A percentile compares a stretch with the other conserved stretches of the same genome.
Evolutionary conservation across 73 alveolate species (phyloP).

Genomic region (Uronychia binucleata): DNA sequence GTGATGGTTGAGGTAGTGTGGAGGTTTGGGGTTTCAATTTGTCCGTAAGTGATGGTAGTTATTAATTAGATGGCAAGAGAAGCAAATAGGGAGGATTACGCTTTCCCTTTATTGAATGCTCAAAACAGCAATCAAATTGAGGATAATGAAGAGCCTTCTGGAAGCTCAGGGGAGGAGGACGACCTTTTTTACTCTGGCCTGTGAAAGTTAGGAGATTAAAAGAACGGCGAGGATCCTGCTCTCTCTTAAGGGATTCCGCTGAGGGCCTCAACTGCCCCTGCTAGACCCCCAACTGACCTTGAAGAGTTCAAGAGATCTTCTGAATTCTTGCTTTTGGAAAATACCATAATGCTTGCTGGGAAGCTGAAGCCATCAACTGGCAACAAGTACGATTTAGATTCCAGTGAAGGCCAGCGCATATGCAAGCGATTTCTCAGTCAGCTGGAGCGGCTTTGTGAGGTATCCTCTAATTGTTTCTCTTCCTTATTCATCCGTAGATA

Average conservation of each 20-base stretch:
- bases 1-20: no score
- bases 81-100: no score
- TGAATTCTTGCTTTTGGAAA: slow-evolving; percentile 81
- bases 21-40: no score
- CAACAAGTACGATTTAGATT: slow-evolving; percentile 77
- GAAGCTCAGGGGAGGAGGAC: no score
- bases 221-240: no score
- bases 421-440: slow-evolving; percentile 76
- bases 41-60: no score
- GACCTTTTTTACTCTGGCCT: no score
- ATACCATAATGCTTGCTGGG: slow-evolving; percentile 70
- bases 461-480: background rate
- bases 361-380: slow-evolving; percentile 67
- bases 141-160: no score
- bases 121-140: no score
- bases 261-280: slow-evolving; percentile 91
- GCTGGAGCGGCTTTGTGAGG: slow-evolving; percentile 70
- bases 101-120: no score
- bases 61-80: no score
- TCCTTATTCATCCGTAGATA: slow-evolving; percentile 32
- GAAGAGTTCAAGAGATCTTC: slow-evolving; percentile 78
- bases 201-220: no score
- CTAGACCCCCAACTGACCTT: slow-evolving; percentile 86
- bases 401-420: slow-evolving; percentile 81
- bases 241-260: slow-evolving; percentile 56